A percentile compares a stretch with the other conserved stretches of the same genome.
These are phyloP conservation scores for Yamadazyma tumulicola DNA, from an alignment of 805 yeast species.

Conservation along the genomic window DNA sequence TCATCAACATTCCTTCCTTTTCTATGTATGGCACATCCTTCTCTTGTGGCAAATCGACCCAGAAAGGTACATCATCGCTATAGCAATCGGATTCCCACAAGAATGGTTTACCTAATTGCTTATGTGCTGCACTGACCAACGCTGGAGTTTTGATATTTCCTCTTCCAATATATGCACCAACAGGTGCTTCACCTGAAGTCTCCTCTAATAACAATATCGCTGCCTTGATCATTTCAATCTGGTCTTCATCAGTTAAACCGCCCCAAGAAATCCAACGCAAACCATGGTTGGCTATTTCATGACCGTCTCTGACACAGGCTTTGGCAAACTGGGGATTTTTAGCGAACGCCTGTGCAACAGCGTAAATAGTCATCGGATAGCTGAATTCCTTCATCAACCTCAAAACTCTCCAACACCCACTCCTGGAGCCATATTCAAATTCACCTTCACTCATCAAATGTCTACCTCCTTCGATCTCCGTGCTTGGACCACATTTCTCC, in stretches of 20 bases:
- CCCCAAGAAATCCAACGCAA: slow-evolving; percentile 34
- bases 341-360: slow-evolving; percentile 36
- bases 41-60: slow-evolving; percentile 26
- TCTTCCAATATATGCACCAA: slow-evolving; percentile 37
- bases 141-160: slow-evolving; percentile 26
- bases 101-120: slow-evolving; percentile 26
- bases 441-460: slow-evolving; percentile 26
- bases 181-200: slow-evolving; percentile 29
- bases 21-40: slow-evolving; percentile 14
- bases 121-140: slow-evolving; percentile 30
- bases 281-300: slow-evolving; percentile 37
- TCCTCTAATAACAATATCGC: slow-evolving; percentile 25
- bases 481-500: slow-evolving; percentile 12
- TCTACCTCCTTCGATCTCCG: slow-evolving; percentile 14
- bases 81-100: slow-evolving; percentile 32
- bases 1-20: slow-evolving; percentile 21
- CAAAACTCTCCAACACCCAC: slow-evolving; percentile 31
- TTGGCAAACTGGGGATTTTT: slow-evolving; percentile 29
- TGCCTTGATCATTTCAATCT: slow-evolving; percentile 26
- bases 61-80: slow-evolving; percentile 34
- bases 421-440: slow-evolving; percentile 31
- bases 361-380: slow-evolving; percentile 31
- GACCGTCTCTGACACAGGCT: slow-evolving; percentile 34
- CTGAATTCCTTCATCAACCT: slow-evolving; percentile 28
- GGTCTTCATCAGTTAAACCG: slow-evolving; percentile 23